Evolutionary conservation across 2,329 filamentous ascomycete species (phyloP).

Genomic region (Aspergillus amoenus): DNA sequence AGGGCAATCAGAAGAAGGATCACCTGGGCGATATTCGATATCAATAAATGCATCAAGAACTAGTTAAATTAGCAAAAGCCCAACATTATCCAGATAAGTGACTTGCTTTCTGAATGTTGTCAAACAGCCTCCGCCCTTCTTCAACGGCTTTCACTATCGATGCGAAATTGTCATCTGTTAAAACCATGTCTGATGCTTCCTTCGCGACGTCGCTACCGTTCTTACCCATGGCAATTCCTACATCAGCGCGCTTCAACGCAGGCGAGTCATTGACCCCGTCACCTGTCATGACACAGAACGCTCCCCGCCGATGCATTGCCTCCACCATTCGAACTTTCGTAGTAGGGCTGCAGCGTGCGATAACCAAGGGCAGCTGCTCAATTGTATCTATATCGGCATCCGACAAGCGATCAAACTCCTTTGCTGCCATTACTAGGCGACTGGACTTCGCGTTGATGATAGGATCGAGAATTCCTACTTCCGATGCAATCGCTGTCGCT

Average conservation of each 20-base stretch:
- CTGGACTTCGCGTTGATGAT: conserved; percentile 39
- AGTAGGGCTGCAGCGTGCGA: conserved; percentile 59
- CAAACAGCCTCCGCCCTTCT: conserved; percentile 60
- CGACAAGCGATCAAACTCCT: conserved; percentile 57
- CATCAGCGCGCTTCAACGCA: conserved; percentile 58
- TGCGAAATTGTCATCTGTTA: conserved; percentile 53
- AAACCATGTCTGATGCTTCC: conserved; percentile 60
- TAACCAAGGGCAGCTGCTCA: conserved; percentile 55
- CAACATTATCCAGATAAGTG: neutral
- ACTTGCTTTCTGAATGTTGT: conserved; percentile 54
- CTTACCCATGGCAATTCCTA: conserved; percentile 63
- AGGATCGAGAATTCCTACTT: conserved; percentile 59
- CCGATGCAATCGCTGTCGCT: conserved; percentile 65
- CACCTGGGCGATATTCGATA: conserved; percentile 81
- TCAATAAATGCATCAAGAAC: conserved; percentile 76
- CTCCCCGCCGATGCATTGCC: conserved; percentile 43
- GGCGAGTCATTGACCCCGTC: conserved; percentile 62
- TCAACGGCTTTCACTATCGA: conserved; percentile 61
- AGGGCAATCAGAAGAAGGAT: conserved; percentile 77
- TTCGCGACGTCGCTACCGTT: conserved; percentile 61
- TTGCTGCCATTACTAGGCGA: conserved; percentile 58
- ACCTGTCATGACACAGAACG: conserved; percentile 57
- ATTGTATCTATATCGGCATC: conserved; percentile 50
- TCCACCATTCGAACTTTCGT: conserved; percentile 57
- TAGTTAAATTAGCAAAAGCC: conserved; percentile 32